Percentiles rank a stretch among this genome's conserved stretches.
Conservation (phyloP, 2,329 filamentous ascomycete genomes). For the Coniochaeta prunicola region DNA sequence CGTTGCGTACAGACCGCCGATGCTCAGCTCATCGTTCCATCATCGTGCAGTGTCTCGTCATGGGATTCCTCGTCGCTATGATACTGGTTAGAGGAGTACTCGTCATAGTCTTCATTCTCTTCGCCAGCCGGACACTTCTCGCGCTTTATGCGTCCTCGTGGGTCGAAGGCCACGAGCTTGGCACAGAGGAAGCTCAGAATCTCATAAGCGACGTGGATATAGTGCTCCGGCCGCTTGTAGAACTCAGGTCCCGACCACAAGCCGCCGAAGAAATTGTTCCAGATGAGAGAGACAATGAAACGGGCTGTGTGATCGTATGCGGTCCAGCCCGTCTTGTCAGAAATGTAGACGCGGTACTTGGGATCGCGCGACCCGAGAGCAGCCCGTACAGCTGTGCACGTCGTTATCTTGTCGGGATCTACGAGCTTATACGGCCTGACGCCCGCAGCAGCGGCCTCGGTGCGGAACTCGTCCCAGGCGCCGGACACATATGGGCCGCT, state of each 20-base stretch:
- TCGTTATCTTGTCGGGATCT: constrained; percentile 22
- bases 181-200: constrained; percentile 26
- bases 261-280: constrained; percentile 24
- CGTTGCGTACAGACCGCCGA: neutral
- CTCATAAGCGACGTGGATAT: constrained; percentile 27
- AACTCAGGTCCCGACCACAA: constrained; percentile 24
- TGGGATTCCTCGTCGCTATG: no score
- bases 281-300: constrained; percentile 28
- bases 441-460: neutral
- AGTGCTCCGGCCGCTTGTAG: constrained; percentile 21
- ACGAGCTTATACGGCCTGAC: neutral
- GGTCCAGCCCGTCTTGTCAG: constrained; percentile 27
- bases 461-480: neutral
- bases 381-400: constrained; percentile 20
- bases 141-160: neutral
- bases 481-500: constrained; percentile 12
- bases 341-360: constrained; percentile 27
- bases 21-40: neutral
- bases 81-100: no score
- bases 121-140: neutral
- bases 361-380: constrained; percentile 20
- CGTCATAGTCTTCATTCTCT: neutral
- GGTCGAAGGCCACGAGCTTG: neutral
- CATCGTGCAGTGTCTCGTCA: neutral
- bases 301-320: constrained; percentile 29